These are phyloP conservation scores for Spergularia marina DNA, from an alignment of 148 eudicot genomes.

Conservation along the genomic window DNA sequence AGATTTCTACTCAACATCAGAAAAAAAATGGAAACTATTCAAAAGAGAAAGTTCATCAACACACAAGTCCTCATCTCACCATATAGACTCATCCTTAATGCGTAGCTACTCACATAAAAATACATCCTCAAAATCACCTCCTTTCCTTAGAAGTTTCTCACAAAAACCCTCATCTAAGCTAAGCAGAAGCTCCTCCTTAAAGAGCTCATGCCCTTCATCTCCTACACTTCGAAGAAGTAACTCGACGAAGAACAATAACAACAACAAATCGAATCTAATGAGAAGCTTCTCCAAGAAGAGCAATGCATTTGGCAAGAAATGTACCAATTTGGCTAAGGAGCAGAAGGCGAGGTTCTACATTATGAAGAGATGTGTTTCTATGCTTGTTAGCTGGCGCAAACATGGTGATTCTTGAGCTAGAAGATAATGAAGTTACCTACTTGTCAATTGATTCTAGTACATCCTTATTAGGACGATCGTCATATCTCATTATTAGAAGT, in stretches of 20 bases:
- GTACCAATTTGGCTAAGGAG: slow-evolving; percentile 77
- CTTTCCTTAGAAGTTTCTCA: slow-evolving; percentile 35
- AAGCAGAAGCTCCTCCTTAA: slow-evolving; percentile 34
- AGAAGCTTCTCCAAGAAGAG: slow-evolving; percentile 64
- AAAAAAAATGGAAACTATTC: slow-evolving; percentile 37
- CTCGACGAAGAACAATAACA: slow-evolving; percentile 34
- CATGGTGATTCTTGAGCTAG: slow-evolving; percentile 53
- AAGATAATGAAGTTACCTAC: no score
- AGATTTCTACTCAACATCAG: slow-evolving; percentile 34
- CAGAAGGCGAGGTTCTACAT: slow-evolving; percentile 85
- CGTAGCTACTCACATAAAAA: slow-evolving; percentile 29
- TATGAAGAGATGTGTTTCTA: slow-evolving; percentile 82
- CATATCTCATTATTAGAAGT: no score
- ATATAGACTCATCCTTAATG: slow-evolving; percentile 25
- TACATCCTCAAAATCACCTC: slow-evolving; percentile 30
- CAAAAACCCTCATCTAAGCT: slow-evolving; percentile 27
- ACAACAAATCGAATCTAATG: slow-evolving; percentile 35
- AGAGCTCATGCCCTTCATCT: slow-evolving; percentile 35
- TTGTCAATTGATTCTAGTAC: no score
- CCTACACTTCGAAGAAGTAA: slow-evolving; percentile 39
- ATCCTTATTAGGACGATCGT: no score
- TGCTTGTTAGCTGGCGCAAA: slow-evolving; percentile 83
- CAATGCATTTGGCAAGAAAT: slow-evolving; percentile 62
- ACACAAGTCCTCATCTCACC: slow-evolving; percentile 13
- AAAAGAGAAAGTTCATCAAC: slow-evolving; percentile 27